Evolutionary conservation across 805 yeast genomes (phyloP), one percentile per base, ranked within the genome.

Genomic region (Blastobotrys peoriensis): DNA sequence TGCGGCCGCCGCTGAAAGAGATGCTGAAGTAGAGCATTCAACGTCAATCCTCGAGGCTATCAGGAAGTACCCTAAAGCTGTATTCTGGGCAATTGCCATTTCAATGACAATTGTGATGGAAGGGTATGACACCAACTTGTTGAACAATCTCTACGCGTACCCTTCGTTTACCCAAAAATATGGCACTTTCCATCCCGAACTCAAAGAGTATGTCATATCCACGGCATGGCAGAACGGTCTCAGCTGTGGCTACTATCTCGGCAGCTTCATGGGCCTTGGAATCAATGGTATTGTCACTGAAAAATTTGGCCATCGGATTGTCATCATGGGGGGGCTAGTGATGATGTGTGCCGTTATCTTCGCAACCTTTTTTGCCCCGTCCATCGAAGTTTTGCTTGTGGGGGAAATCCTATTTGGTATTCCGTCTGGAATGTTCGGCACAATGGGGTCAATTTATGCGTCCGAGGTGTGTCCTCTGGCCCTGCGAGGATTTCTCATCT

Each of bases 371-470:
- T 74, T 73, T 53, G 70, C 78, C 25, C 61, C 64, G 6, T 59
- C 55, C 45, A 45, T 66, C 19, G 60, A 60, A 9, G 64, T 59
- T 15, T 57, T 68, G 39, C 55, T 60, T 27, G 67, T 54, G 17
- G 73, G 69, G 9, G 63, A 67, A 47, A 50, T 68, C 17, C 55
- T 68, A 4, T 57, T 68, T 35, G 56, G 62, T 5, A 38, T 76
- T 30, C 71, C 74, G 3, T 76, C 78, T 76, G 82, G 83, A 42
- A 64, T 68, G 5, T 75, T 75, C 53, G 75, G 69, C 44, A 67
- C 75, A 21, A 56, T 76, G 51, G 66, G 75, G 2, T 70, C 75
- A 4, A 59, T 76, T 1, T 77, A 77, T 52, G 78, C 81, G 17
- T 64, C 78, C 13, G 83, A 77, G 52, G 74, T 76, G 18, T 69